Evolutionary conservation across 1,139 yeast genomes (phyloP).

Genomic region (Nakaseomyces nivariensis): DNA sequence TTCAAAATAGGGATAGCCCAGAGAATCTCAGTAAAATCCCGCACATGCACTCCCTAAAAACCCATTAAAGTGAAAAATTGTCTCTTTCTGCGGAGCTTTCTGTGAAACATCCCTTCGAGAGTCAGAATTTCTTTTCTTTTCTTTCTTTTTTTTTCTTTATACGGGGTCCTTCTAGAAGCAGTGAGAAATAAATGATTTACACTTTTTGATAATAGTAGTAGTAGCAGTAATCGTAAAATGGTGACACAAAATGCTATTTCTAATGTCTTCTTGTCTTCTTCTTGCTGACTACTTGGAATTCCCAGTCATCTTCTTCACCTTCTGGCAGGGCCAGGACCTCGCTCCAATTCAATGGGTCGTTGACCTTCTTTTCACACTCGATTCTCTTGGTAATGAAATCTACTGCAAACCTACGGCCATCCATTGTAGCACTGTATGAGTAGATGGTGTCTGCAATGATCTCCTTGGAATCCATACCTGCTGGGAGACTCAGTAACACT

Average conservation of each 20-base stretch:
- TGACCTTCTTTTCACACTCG: conserved; percentile 52
- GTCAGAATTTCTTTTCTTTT: too few relatives aligned
- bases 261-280: conserved; percentile 42
- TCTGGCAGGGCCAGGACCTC: conserved; percentile 49
- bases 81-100: neutral
- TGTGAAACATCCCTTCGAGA: neutral
- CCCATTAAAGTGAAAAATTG: too few relatives aligned
- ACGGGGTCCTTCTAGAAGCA: neutral
- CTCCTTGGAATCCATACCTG: conserved; percentile 61
- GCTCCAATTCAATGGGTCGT: conserved; percentile 56
- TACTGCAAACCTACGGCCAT: conserved; percentile 86
- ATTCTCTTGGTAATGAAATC: conserved; percentile 77
- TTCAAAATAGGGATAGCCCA: too few relatives aligned
- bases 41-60: too few relatives aligned
- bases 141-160: too few relatives aligned
- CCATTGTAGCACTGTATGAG: conserved; percentile 84
- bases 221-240: too few relatives aligned
- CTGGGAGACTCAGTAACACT: conserved; percentile 71
- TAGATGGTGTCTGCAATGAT: conserved; percentile 90
- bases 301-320: conserved; percentile 71
- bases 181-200: neutral
- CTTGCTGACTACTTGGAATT: conserved; percentile 58
- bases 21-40: too few relatives aligned
- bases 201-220: too few relatives aligned
- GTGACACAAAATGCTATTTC: too few relatives aligned